Conservation (phyloP, 495 filamentous ascomycete species). For the Amphirosellinia nigrospora region DNA sequence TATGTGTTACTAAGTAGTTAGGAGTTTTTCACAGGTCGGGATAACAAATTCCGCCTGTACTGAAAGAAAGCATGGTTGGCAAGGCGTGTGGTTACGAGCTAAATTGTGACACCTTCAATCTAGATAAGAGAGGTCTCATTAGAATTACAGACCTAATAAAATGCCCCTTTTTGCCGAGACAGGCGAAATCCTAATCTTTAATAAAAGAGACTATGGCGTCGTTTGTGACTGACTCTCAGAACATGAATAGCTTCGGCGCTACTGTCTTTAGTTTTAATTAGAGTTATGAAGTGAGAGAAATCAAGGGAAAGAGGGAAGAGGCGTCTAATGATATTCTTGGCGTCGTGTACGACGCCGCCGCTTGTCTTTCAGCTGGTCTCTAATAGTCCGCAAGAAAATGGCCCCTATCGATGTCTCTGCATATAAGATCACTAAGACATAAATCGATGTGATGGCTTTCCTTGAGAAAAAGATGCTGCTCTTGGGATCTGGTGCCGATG, state of each 20-base stretch:
- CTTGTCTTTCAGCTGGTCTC: not conserved
- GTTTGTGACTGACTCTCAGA: not conserved
- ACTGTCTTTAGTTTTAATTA: not conserved
- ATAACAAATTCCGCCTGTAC: not conserved
- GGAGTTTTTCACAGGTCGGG: not conserved
- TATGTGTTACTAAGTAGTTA: not conserved
- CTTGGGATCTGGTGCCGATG: not conserved
- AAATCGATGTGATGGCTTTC: constrained; percentile 3
- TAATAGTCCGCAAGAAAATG: not conserved
- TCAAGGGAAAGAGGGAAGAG: not conserved
- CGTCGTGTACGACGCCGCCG: not conserved
- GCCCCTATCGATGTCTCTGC: not conserved
- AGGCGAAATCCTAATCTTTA: not conserved
- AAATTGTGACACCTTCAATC: not conserved
- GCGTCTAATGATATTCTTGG: constrained; percentile 6
- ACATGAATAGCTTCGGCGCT: not conserved
- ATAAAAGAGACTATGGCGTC: not conserved
- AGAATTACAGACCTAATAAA: not conserved
- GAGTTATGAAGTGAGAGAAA: not conserved
- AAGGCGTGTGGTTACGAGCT: not conserved
- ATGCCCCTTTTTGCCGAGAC: not conserved
- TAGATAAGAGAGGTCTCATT: not conserved
- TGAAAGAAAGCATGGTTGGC: not conserved
- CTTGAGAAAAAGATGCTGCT: not conserved
- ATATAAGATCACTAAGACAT: not conserved